Evolutionary conservation across 306 rosid species (phyloP), one percentile per base, ranked within the genome.

Genomic region (Cucurbita moschata): DNA sequence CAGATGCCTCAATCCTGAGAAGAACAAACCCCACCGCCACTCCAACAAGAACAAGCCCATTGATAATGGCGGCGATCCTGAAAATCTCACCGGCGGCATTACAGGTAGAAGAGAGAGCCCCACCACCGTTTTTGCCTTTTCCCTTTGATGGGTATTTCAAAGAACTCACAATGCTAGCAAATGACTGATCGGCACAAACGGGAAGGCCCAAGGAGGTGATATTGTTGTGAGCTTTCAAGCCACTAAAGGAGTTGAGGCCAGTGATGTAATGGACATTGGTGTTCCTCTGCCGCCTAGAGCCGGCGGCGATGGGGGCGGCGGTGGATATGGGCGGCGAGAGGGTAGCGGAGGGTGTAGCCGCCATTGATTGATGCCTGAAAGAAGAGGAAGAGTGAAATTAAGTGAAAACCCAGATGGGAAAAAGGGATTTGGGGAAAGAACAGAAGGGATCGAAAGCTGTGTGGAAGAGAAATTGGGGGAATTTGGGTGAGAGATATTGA

Each of bases 11-110:
- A 8, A 91, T 39, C 82, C 96, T 88, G 44, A 91, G 97, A 79
- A 91, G 97, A 55, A 88, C 87, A 40, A 88, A 91, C n/a, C 96
- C 97, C 11, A 91, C 91, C 1, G 96, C 97, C 69, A 91, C 96
- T 38, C 97, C 96, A 50, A 87, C 52, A 44, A 91, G 93, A 62
- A 80, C 82, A 74, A 88, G 91, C 0, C 85, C 96, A 81, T 86
- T 91, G 58, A 87, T 79, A 72, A 85, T 83, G 19, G 83, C 89
- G 3, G 96, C 97, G 81, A 89, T 87, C 84, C 72, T 87, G 86
- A 91, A 89, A 70, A 89, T 91, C 88, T 91, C 93, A 77, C 44
- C 96, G 38, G 79, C 91, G 19, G 93, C 96, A 77, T 83, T 83
- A 73, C 92, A 89, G 15, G 84, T 87, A n/a, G 97, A 81, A 19